Percentiles rank a stretch among this genome's conserved stretches.
phyloP scores from a whole-genome alignment of 495 filamentous ascomycete species.

The Neurospora discreta region DNA sequence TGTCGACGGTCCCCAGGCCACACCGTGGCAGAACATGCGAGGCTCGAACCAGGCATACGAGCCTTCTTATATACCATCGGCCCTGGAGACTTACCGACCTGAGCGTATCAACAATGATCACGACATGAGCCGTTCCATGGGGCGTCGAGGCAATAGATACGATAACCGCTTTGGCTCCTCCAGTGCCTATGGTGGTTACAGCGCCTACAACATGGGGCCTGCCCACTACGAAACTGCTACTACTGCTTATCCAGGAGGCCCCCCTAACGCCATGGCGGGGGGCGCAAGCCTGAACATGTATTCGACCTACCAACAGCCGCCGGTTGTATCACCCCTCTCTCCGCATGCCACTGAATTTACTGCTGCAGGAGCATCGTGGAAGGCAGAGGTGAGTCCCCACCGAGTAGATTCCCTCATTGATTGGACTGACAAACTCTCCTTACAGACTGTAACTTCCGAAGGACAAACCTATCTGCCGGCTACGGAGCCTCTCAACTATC shows the following conservation, averaged over 20 bases:
- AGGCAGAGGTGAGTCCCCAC: conserved; percentile 38
- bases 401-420: background rate
- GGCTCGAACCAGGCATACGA: conserved; percentile 19
- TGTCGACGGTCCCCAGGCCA: conserved; percentile 21
- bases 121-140: conserved; percentile 28
- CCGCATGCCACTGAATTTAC: conserved; percentile 79
- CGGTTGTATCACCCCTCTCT: conserved; percentile 72
- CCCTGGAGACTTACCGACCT: conserved; percentile 28
- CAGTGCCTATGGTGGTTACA: conserved; percentile 13
- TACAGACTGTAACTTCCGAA: conserved; percentile 36
- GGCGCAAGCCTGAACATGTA: conserved; percentile 38
- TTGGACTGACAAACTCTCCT: conserved; percentile 5
- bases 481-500: conserved; percentile 87
- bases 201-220: conserved; percentile 14
- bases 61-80: conserved; percentile 15
- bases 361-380: conserved; percentile 33
- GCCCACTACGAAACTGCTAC: conserved; percentile 24
- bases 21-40: conserved; percentile 29
- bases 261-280: conserved; percentile 16
- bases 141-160: conserved; percentile 29
- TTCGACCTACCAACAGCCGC: conserved; percentile 54
- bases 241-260: conserved; percentile 16
- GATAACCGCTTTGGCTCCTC: conserved; percentile 29
- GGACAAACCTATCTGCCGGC: conserved; percentile 75
- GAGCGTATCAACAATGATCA: conserved; percentile 37